Evolutionary conservation across 2,329 filamentous ascomycete genomes (phyloP), one percentile per base, ranked within the genome.

Genomic region (Phialophora expanda): DNA sequence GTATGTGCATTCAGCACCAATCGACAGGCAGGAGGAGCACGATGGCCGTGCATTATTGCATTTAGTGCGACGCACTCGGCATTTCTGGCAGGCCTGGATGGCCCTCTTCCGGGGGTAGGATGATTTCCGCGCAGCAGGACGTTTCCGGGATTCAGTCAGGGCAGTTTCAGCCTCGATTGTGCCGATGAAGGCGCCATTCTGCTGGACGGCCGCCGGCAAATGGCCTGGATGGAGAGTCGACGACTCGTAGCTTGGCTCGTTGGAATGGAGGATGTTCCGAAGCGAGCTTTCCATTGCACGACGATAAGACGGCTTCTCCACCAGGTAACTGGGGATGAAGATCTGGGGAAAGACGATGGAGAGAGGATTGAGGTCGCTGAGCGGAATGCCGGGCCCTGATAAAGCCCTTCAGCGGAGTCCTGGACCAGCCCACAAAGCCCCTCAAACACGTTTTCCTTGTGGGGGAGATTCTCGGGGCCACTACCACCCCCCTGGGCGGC

Each of bases 1-100:
- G 58, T 73, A 74, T 30, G 61, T 65, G 64, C 75, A 77, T 66
- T 76, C 74, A 12, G 74, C 72, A 41, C 75, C 75, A 51, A 76
- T 71, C 41, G 71, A 72, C 55, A 73, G 61, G 53, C 75, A 77
- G 22, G 73, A 73, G 7, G 73, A 73, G 44, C 75, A 77, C 11
- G 74, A 69, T 17, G 75, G 75, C 50, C 73, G 69, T 60, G 70
- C 73, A 55, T 77, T 76, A 64, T 77, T 74, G 64, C 75, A 77
- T 66, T 76, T 76, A 14, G 75, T 76, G 48, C 75, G 65, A 32
- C 75, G 67, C 22, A 73, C 69, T 38, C 75, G 69, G 66, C 75
- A 77, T 12, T 73, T 74, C 57, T 75, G 74, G 64, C 75, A 77
- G 11, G 75, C 75, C 63, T 72, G 70, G 44, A 76, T 73, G 22